Evolutionary conservation across 306 rosid genomes (phyloP), one percentile per base, ranked within the genome.

Genomic region (Prunus padus): DNA sequence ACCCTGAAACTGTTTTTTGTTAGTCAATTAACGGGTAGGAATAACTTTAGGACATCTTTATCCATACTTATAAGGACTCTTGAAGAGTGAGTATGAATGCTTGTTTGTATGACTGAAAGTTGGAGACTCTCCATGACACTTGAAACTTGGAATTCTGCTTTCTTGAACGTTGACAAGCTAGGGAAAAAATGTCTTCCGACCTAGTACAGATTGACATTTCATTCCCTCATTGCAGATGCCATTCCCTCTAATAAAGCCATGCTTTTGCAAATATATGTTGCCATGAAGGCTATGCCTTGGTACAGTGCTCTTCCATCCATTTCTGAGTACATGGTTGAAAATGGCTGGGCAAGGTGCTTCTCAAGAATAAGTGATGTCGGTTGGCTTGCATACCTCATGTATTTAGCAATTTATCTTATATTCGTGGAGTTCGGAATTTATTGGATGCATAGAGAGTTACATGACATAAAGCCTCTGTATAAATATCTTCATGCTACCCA

Each of bases 391-490:
- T 95, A 92, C 80, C 8, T 87, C 72, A 52, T 70, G 26, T 87
- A 88, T 77, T 20, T 90, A 77, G 83, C 84, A 20, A 81, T 82
- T 76, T 90, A 92, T 86, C 80, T 92, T 47, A 57, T 87, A 55
- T 7, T 92, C 33, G 91, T 89, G 74, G 98, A 92, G 97, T 95
- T 92, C 63, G 90, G 88, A 55, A 88, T 95, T 57, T 95, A 95
- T 86, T 95, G 98, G 98, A 77, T 89, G 93, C 98, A 95, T 68
- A 84, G 96, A 69, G 96, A 84, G 85, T 80, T 95, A 84, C 98
- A 95, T 18, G 98, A 95, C 80, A 90, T 95, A 78, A 95, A 89
- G 80, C 97, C 98, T 59, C 93, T 95, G 37, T 95, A 95, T 82
- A 95, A 90, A 65, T 77, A 89, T 86, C 97, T 95, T 62, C 98